A percentile compares a stretch with the other conserved stretches of the same genome.
Evolutionary conservation across 805 yeast genomes (phyloP).

Genomic region (Naumovozyma baii): DNA sequence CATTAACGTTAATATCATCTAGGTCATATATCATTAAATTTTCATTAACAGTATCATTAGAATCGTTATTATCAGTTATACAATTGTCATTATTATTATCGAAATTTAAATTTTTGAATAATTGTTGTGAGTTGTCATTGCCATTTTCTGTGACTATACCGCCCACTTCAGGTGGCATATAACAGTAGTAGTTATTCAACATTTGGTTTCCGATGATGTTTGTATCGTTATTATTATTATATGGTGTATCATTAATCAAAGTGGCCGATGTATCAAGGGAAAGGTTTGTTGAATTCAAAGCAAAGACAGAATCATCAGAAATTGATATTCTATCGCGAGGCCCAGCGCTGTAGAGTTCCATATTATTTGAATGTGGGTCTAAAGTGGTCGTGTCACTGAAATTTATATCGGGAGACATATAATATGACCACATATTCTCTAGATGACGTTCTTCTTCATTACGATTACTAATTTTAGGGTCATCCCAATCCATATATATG

Average conservation of each 20-base stretch:
- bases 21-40: no score
- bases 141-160: slow-evolving; percentile 27
- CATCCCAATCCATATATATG: background rate
- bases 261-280: background rate
- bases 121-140: no score
- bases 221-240: background rate
- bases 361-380: background rate
- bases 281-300: background rate
- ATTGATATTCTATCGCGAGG: background rate
- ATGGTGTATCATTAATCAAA: background rate
- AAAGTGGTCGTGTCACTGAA: background rate
- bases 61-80: no score
- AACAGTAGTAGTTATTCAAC: slow-evolving; percentile 3
- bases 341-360: background rate
- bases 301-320: background rate
- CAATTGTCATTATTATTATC: background rate
- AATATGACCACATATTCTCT: background rate
- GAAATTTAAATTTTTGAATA: no score
- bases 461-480: background rate
- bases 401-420: background rate
- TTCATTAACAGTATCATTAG: no score
- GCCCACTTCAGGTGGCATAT: slow-evolving; percentile 27
- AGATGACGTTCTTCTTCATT: background rate
- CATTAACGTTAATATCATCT: background rate
- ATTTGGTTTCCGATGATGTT: background rate